Percentiles rank a stretch among this genome's conserved stretches.
Evolutionary conservation across 192 early-diverging fungal species (phyloP).

Genomic region (Backusella sp.): DNA sequence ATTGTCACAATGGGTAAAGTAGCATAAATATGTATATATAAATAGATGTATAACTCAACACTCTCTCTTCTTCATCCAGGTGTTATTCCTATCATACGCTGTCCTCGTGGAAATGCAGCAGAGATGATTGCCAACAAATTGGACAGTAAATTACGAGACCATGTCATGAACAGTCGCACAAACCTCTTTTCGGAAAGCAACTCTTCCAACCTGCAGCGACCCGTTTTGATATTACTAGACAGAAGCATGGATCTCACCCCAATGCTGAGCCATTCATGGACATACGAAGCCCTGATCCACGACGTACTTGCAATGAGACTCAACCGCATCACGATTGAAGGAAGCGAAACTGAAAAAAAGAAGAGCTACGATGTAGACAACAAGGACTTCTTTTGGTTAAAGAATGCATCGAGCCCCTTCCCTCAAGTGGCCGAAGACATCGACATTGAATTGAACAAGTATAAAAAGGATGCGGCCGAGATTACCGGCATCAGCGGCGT

Average conservation of each 20-base stretch:
- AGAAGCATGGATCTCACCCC: constrained; percentile 88
- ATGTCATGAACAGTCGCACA: constrained; percentile 83
- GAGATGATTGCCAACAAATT: constrained; percentile 91
- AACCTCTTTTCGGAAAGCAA: constrained; percentile 78
- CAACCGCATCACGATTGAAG: constrained; percentile 76
- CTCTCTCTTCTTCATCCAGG: constrained; percentile 32
- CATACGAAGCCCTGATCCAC: constrained; percentile 95
- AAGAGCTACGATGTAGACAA: constrained; percentile 88
- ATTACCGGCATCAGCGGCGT: constrained; percentile 87
- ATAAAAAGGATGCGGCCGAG: constrained; percentile 93
- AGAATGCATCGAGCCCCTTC: constrained; percentile 90
- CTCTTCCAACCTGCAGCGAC: constrained; percentile 59
- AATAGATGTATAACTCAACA: too few species aligned
- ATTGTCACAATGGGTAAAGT: constrained; percentile 79
- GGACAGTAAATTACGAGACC: constrained; percentile 87
- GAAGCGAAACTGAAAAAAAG: constrained; percentile 65
- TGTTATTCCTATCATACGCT: constrained; percentile 87
- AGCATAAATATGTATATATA: too few species aligned
- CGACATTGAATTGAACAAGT: constrained; percentile 88
- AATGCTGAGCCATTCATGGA: constrained; percentile 98
- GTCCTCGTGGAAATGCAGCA: constrained; percentile 87
- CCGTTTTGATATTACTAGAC: constrained; percentile 89
- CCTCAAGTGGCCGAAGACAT: constrained; percentile 97
- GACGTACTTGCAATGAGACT: constrained; percentile 93
- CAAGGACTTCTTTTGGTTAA: constrained; percentile 92